Base-by-base conservation (phyloP, 169 alveolate genomes). In the Plasmodium vivax region DNA sequence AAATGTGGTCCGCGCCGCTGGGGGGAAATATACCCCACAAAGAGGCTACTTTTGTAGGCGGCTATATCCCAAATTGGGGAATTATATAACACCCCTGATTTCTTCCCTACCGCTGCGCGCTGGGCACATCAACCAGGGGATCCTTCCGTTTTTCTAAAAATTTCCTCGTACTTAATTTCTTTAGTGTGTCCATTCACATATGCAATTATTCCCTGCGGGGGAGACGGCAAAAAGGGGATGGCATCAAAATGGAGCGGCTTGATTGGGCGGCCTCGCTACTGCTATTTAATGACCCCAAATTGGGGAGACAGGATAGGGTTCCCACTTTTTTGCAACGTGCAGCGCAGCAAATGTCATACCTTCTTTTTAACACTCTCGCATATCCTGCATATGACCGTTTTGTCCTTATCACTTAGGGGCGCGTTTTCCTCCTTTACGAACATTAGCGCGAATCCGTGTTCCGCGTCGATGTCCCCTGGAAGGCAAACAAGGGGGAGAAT, bases 311-410 rank as follows among this genome's bases (percentile, higher is more conserved):
- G 32, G 43, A 30, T 68, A 23, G 12, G 77, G 9, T 81, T 81
- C 14, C 72, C 27, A 30, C 12, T 3, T 81, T 0, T 3, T 81
- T 7, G 7, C 27, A 10, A 10, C 4, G 34, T 30, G 16, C 30
- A 45, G 19, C 34, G 62, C 41, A 77, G 38, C 34, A 38, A 27
- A 38, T 34, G 41, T 71, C 43, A 82, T 92, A 92, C 95, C 68
- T 83, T 62, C 30, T 92, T 92, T 83, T 73, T 92, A 92, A 83
- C 92, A 72, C 95, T 79, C 75, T 92, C 95, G 62, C 95, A 92
- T 92, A 92, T 92, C 58, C 95, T 81, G 41, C 68, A 43, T 47
- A 92, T 81, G 36, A 92, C 47, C 27, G 58, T 79, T 71, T 92
- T 92, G 54, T 92, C 95, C 34, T 92, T 92, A 68, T 92, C 56